Percentiles rank a stretch among this genome's conserved stretches.
These are phyloP conservation scores for Lodderomyces jiufengensis DNA, from an alignment of 1,139 yeast species.

Conservation along the genomic window DNA sequence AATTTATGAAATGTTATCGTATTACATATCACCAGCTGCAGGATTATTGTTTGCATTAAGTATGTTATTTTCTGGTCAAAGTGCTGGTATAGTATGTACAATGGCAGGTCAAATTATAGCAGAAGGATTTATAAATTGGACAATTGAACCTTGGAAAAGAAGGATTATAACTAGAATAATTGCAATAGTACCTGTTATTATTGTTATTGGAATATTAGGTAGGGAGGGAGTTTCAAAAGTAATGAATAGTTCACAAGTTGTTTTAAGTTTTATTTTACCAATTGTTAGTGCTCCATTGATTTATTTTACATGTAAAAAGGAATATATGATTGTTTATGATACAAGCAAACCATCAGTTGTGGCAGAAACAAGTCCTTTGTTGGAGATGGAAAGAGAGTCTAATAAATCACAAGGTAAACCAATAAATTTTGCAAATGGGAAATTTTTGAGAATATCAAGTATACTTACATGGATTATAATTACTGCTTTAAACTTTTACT, in stretches of 20 bases:
- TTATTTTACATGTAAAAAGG: constrained; percentile 60
- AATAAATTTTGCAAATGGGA: constrained; percentile 61
- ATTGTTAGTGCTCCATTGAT: constrained; percentile 74
- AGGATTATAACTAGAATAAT: constrained; percentile 67
- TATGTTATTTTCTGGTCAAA: constrained; percentile 71
- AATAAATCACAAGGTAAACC: constrained; percentile 11
- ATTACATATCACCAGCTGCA: constrained; percentile 62
- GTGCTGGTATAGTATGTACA: constrained; percentile 81
- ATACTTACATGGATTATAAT: constrained; percentile 68
- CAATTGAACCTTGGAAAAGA: constrained; percentile 64
- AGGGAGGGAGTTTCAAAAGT: constrained; percentile 67
- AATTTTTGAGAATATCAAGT: constrained; percentile 50
- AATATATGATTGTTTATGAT: constrained; percentile 53
- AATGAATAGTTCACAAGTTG: constrained; percentile 72
- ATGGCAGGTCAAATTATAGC: constrained; percentile 79
- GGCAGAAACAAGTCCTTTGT: constrained; percentile 12
- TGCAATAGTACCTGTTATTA: constrained; percentile 68
- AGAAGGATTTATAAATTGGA: constrained; percentile 78
- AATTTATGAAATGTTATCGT: constrained; percentile 61
- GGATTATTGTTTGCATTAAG: constrained; percentile 74
- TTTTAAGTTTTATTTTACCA: constrained; percentile 65
- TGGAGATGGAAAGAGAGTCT: constrained; percentile 4
- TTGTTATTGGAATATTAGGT: constrained; percentile 62
- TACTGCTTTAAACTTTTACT: constrained; percentile 67
- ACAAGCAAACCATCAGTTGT: constrained; percentile 19